Evolutionary conservation across 768 basidiomycete genomes (phyloP).

Genomic region (Tylopilus rubrobrunneus): DNA sequence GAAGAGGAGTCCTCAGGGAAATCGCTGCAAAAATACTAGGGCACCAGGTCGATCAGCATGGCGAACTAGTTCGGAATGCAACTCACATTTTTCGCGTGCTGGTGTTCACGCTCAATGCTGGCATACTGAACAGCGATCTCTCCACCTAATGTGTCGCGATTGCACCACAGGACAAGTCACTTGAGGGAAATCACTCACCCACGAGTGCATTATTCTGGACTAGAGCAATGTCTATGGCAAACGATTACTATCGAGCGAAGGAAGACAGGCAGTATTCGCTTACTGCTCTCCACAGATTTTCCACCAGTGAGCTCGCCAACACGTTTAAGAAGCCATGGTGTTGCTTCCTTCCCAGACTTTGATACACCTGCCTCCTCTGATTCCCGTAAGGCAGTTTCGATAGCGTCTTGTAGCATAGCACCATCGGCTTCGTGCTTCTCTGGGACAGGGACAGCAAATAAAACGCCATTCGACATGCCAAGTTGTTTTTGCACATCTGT

Average conservation of each 20-base stretch:
- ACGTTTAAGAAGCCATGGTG: conserved; percentile 88
- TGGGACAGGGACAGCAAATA: conserved; percentile 92
- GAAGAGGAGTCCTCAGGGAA: background rate
- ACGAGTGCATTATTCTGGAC: conserved; percentile 84
- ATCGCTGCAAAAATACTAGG: conserved; percentile 11
- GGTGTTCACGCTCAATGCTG: conserved; percentile 35
- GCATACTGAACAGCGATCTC: conserved; percentile 78
- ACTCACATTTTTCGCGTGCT: conserved; percentile 18
- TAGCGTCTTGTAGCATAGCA: conserved; percentile 62
- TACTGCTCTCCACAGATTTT: conserved; percentile 67
- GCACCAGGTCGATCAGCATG: conserved; percentile 1
- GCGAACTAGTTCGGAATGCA: background rate
- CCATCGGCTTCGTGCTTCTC: conserved; percentile 67
- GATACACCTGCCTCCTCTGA: conserved; percentile 78
- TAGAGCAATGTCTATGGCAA: conserved; percentile 70
- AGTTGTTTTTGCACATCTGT: conserved; percentile 70
- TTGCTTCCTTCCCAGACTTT: conserved; percentile 82
- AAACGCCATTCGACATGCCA: conserved; percentile 67
- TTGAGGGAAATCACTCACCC: conserved; percentile 44
- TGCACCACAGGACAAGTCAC: background rate
- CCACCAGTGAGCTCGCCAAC: conserved; percentile 79
- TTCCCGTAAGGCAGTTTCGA: conserved; percentile 83
- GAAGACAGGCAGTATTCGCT: conserved; percentile 23
- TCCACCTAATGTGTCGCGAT: conserved; percentile 47
- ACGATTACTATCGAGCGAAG: background rate